Conservation (phyloP, 106 monocot genomes). For the Dioscorea alata region DNA sequence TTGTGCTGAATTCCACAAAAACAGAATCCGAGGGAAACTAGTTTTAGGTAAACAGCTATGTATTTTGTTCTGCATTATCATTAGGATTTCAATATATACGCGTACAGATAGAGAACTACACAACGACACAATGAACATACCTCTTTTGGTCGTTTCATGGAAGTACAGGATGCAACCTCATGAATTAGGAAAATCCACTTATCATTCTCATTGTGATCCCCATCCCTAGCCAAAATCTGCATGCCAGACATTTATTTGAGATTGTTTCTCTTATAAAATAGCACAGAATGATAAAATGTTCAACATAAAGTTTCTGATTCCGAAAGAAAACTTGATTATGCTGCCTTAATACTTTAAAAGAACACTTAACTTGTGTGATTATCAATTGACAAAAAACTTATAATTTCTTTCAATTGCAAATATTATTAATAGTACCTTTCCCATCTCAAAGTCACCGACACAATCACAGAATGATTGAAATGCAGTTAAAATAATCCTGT, state of each 20-base stretch:
- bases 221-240: conserved; percentile 81
- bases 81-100: neutral
- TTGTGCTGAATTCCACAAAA: too few relatives aligned
- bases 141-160: conserved; percentile 96
- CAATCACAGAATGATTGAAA: conserved; percentile 99
- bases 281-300: too few relatives aligned
- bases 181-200: conserved; percentile 76
- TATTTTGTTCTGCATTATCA: too few relatives aligned
- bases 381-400: too few relatives aligned
- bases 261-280: too few relatives aligned
- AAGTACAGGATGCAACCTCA: conserved; percentile 74
- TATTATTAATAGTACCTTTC: conserved; percentile 41
- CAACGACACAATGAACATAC: conserved; percentile 21
- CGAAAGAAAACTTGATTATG: too few relatives aligned
- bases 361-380: too few relatives aligned
- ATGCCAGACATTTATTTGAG: neutral
- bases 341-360: too few relatives aligned
- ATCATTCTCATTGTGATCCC: conserved; percentile 62
- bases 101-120: neutral
- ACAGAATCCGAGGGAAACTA: too few relatives aligned
- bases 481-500: conserved; percentile 64
- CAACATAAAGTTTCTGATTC: too few relatives aligned
- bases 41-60: too few relatives aligned
- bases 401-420: too few relatives aligned
- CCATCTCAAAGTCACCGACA: conserved; percentile 97